Conservation (phyloP, 495 filamentous ascomycete genomes). For the Xylaria sp. region DNA sequence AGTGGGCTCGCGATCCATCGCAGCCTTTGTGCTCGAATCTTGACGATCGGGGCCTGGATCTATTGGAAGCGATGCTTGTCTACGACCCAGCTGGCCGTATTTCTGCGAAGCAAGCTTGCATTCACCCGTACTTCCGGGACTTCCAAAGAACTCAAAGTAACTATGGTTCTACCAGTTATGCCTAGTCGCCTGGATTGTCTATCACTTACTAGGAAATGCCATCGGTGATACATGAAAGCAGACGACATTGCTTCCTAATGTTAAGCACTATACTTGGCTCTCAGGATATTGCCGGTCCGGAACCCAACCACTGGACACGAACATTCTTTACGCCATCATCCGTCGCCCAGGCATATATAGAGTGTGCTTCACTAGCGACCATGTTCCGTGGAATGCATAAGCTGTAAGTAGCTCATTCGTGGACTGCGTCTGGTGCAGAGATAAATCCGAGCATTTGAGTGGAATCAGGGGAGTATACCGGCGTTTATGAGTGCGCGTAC, state of each 20-base stretch:
- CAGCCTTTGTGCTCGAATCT: constrained; percentile 59
- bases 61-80: constrained; percentile 90
- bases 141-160: constrained; percentile 52
- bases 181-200: constrained; percentile 29
- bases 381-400: constrained; percentile 14
- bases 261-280: constrained; percentile 19
- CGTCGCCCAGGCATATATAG: constrained; percentile 18
- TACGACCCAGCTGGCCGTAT: constrained; percentile 95
- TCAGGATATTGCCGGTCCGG: constrained; percentile 24
- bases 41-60: constrained; percentile 81
- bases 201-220: background rate
- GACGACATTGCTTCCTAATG: background rate
- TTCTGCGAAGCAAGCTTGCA: constrained; percentile 92
- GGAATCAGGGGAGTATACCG: constrained; percentile 10
- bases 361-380: constrained; percentile 12
- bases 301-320: constrained; percentile 3
- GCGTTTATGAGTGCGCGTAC: constrained; percentile 3
- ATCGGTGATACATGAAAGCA: constrained; percentile 11
- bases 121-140: constrained; percentile 90
- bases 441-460: constrained; percentile 10
- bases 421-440: constrained; percentile 22
- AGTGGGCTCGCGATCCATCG: constrained; percentile 81
- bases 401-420: constrained; percentile 6
- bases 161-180: constrained; percentile 48
- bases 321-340: constrained; percentile 24